A percentile compares a stretch with the other conserved stretches of the same genome.
Conservation (phyloP, 345 rosid genomes). For the Eutrema yunnanense region DNA sequence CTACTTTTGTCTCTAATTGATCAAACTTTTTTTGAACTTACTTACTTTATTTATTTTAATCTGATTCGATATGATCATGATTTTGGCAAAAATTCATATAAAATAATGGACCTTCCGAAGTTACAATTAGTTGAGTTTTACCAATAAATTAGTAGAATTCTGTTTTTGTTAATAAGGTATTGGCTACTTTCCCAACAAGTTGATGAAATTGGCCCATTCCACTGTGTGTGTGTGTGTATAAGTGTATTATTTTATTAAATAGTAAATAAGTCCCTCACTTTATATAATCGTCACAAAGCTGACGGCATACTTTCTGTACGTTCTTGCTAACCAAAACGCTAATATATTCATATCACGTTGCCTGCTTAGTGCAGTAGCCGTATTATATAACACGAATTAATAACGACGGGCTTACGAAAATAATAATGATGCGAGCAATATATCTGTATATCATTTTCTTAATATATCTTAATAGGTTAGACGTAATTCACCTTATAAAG, state of each 20-base stretch:
- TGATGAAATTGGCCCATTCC: conserved; percentile 13
- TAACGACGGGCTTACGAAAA: background rate
- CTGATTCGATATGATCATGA: background rate
- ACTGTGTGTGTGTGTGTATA: conserved; percentile 1
- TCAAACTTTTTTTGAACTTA: background rate
- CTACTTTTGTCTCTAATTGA: background rate
- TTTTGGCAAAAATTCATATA: background rate
- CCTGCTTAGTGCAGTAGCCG: conserved; percentile 5
- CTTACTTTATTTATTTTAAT: conserved; percentile 5
- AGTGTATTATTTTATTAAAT: background rate
- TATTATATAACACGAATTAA: background rate
- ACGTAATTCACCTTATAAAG: background rate
- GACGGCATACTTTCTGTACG: conserved; percentile 7
- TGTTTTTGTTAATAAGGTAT: background rate
- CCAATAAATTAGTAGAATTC: conserved; percentile 13
- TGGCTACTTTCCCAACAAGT: conserved; percentile 29
- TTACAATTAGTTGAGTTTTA: conserved; percentile 10
- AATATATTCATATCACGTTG: background rate
- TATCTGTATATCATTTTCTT: background rate
- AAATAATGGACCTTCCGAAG: background rate
- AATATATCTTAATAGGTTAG: background rate
- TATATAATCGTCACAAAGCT: conserved; percentile 21
- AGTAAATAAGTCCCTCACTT: conserved; percentile 16
- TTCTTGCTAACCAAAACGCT: conserved; percentile 8
- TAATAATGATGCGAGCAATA: background rate